Evolutionary conservation across 306 rosid genomes (phyloP), one percentile per base, ranked within the genome.

Genomic region (Dalbergia cochinchinensis): DNA sequence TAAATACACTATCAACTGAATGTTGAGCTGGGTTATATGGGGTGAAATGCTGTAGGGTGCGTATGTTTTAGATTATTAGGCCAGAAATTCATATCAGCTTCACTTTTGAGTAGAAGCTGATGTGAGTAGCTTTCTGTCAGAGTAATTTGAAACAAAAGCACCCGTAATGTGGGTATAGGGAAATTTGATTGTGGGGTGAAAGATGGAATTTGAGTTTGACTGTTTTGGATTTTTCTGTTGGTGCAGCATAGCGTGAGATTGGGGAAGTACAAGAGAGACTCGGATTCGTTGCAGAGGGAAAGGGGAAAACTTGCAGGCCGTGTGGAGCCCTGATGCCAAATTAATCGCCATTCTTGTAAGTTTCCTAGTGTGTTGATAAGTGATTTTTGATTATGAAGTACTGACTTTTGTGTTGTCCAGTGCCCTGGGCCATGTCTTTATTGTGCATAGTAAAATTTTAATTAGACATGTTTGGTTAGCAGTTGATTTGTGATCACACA

Each of bases 301-400:
- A 77, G 99, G 99, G 77, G 99, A 95, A 87, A 91, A 95, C 85
- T 16, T 89, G 90, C 95, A 90, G 91, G 99, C 99, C 2, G 94
- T 88, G 81, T 92, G 98, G 99, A 95, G 99, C 77, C 97, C 97
- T 60, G 99, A 95, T 86, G 78, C 91, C 72, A 92, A 95, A 85
- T 78, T 95, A 80, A 88, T 95, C 4, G 97, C 97, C 60, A 78
- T 95, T 82, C 87, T 92, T 80, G 99, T 95, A 87, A 90, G 94
- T 59, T 54, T 39, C 22, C 59, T 26, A 10, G 18, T 63, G 35
- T 63, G 8, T 69, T 81, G 68, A 67, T 78, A 41, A 35, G 54
- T 54, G 42, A 13, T 57, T 37, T 7, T 19, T 13, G 14, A 31
- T 68, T 10, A 74, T 47, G 71, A 16, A 50, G 53, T 18, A 22